Evolutionary conservation across 805 yeast species (phyloP).

Genomic region (Myxozyma vanderwaltii): DNA sequence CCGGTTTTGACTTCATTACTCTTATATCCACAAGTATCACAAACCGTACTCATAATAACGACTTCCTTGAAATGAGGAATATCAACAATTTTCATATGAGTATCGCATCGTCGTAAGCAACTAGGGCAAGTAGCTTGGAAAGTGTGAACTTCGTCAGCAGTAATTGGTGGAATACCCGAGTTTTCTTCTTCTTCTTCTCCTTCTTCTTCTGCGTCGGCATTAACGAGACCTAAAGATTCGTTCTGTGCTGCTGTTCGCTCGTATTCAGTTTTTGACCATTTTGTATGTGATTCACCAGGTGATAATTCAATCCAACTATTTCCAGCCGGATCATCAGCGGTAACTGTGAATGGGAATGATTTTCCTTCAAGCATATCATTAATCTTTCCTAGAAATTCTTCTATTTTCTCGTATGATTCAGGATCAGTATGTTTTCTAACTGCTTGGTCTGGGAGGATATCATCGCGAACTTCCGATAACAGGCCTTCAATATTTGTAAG

Average conservation of each 20-base stretch:
- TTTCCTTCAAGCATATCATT: constrained; percentile 64
- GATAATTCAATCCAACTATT: constrained; percentile 92
- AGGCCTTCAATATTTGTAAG: constrained; percentile 91
- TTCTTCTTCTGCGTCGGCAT: constrained; percentile 59
- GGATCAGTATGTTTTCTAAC: constrained; percentile 75
- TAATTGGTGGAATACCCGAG: constrained; percentile 51
- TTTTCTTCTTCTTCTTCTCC: constrained; percentile 10
- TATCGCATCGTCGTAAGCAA: constrained; percentile 77
- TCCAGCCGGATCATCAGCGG: constrained; percentile 91
- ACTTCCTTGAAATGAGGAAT: constrained; percentile 99
- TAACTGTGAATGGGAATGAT: constrained; percentile 73
- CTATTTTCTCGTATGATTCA: constrained; percentile 73
- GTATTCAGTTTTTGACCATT: constrained; percentile 86
- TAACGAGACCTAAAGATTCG: constrained; percentile 76
- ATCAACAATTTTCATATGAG: constrained; percentile 95
- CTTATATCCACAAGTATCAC: constrained; percentile 91
- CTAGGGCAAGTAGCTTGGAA: constrained; percentile 92
- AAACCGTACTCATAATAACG: constrained; percentile 90
- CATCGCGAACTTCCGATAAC: constrained; percentile 77
- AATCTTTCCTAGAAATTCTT: constrained; percentile 63
- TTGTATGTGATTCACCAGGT: constrained; percentile 85
- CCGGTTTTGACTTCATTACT: constrained; percentile 98
- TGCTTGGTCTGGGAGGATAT: constrained; percentile 78
- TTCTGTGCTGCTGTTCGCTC: constrained; percentile 86
- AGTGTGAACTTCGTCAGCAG: constrained; percentile 90